Base-by-base conservation (phyloP, 1,284 basidiomycete genomes). In the Ganoderma meredithae region DNA sequence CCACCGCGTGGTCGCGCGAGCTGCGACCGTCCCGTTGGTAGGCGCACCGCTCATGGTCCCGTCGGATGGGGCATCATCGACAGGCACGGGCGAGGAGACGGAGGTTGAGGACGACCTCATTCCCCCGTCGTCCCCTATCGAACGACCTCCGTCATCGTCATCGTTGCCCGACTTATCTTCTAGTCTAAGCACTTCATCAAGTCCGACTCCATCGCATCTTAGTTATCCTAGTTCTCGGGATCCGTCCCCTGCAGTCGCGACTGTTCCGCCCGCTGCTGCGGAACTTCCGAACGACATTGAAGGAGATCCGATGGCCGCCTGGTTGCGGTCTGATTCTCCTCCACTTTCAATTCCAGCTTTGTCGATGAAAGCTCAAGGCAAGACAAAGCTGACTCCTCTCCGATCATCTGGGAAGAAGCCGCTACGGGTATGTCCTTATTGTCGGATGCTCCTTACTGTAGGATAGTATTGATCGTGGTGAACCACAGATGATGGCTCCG, bases 151-250 rank as follows among this genome's bases (percentile, higher is more conserved):
- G 4, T 79, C 79, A 0, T 77, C 78, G 4, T 82, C 82, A 1
- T 85, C 86, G 43, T 71, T 89, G 47, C 91, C 91, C 19, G 88
- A 84, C 44, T 83, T 93, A 31, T 88, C 86, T 13, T 88, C 90
- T 0, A 88, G 87, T 75, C 78, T 82, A 53, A 89, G 85, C 72
- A 90, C 90, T 0, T 91, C 91, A 0, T 92, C 90, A 6, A 93
- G 91, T 71, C 90, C 91, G 1, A 85, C 85, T 22, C 81, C 82
- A 60, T 79, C 79, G 27, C 76, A 73, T 25, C 63, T 43, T 36
- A 77, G 73, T 65, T 65, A 33, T 19, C 69, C 65, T 13, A 65
- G 61, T 47, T 71, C 70, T 13, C 58, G 69, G 12, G 71, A 68
- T 44, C 65, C 69, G 13, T 75, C 73, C 15, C 74, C 74, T 1